Evolutionary conservation across 345 rosid species (phyloP).

Genomic region (Murraya koenigii): DNA sequence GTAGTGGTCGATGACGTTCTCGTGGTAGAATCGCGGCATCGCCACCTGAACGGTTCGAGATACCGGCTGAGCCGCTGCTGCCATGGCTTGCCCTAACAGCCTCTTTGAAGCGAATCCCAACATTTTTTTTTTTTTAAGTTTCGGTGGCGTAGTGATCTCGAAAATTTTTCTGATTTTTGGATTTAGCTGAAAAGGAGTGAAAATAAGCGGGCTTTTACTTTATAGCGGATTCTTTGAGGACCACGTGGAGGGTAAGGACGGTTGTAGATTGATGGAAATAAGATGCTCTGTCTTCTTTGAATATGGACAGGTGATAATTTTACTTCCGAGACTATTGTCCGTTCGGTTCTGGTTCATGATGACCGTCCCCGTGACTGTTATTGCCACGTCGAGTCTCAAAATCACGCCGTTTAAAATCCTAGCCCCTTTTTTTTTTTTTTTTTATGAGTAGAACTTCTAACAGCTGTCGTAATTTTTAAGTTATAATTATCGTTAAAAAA

Average conservation of each 20-base stretch:
- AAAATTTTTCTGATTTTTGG: not conserved
- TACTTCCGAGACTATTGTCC: not conserved
- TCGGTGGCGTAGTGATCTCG: not conserved
- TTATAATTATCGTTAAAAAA: too few relatives aligned
- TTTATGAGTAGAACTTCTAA: too few relatives aligned
- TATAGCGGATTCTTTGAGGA: not conserved
- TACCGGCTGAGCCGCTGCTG: constrained; percentile 21
- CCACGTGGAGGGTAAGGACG: constrained; percentile 36
- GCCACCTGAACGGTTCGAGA: constrained; percentile 25
- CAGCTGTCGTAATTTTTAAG: too few relatives aligned
- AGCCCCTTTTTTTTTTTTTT: too few relatives aligned
- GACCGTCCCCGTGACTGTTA: too few relatives aligned
- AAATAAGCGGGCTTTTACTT: not conserved
- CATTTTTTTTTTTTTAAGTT: constrained; percentile 27
- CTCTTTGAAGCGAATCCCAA: constrained; percentile 48
- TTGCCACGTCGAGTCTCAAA: too few relatives aligned
- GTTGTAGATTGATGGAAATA: not conserved
- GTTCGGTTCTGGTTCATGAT: not conserved
- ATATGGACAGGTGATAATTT: too few relatives aligned
- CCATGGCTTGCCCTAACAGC: constrained; percentile 35
- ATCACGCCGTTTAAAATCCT: too few relatives aligned
- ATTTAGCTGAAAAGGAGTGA: not conserved
- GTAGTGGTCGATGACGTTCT: constrained; percentile 96
- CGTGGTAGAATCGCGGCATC: constrained; percentile 64
- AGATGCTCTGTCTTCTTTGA: not conserved